Evolutionary conservation across 176 grass and related monocot species (phyloP).

Genomic region (Eragrostis curvula): DNA sequence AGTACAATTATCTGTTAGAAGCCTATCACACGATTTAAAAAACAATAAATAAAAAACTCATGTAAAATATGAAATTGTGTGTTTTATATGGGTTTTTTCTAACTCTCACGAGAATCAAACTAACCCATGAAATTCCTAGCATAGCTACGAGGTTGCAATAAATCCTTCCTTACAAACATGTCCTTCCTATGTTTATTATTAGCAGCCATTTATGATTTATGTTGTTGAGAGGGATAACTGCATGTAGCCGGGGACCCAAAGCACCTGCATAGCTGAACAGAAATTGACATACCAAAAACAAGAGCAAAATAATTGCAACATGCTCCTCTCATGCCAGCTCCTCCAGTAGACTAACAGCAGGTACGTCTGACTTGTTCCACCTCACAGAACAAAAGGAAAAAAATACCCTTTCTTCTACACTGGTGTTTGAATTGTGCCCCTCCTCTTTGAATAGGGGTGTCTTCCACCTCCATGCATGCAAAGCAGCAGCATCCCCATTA

Average conservation of each 20-base stretch:
- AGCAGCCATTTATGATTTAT: neutral
- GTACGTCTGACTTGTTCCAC: conserved; percentile 26
- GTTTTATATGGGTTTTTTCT: too few relatives aligned
- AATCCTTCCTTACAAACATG: too few relatives aligned
- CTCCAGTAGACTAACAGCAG: conserved; percentile 24
- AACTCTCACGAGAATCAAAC: too few relatives aligned
- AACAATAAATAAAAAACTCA: too few relatives aligned
- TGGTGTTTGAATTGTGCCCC: conserved; percentile 13
- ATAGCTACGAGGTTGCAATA: too few relatives aligned
- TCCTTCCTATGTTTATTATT: too few relatives aligned
- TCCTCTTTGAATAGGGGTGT: neutral
- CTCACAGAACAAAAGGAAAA: neutral
- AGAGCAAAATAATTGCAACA: neutral
- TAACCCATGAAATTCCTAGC: neutral
- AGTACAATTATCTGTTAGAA: too few relatives aligned
- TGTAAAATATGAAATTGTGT: too few relatives aligned
- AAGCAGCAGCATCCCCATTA: conserved; percentile 50
- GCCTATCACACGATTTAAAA: too few relatives aligned
- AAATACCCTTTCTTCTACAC: neutral
- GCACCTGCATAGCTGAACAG: too few relatives aligned
- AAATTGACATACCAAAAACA: neutral
- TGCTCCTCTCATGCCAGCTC: conserved; percentile 44
- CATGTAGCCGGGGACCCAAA: too few relatives aligned
- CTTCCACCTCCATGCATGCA: conserved; percentile 55
- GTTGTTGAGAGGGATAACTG: too few relatives aligned